phyloP scores from a whole-genome alignment of 352 stramenopile genomes.

The Globisporangium cederbergense region DNA sequence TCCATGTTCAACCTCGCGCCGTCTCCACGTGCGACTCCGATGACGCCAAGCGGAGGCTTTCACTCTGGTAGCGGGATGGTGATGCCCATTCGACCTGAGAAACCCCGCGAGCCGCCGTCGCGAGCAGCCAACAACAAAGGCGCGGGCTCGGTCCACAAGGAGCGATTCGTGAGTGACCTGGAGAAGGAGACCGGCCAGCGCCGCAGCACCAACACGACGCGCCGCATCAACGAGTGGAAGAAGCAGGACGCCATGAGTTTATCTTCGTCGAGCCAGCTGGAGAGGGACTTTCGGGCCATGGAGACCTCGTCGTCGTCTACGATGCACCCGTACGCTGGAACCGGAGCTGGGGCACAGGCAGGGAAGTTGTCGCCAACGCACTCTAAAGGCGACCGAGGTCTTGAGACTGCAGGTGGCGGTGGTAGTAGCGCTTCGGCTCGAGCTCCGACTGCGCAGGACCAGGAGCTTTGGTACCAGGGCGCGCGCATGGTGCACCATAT shows the following conservation, averaged over 20 bases:
- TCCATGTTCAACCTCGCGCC: conserved; percentile 9
- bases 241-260: conserved; percentile 26
- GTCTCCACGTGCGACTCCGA: conserved; percentile 10
- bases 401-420: not conserved
- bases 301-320: conserved; percentile 7
- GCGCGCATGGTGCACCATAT: conserved; percentile 54
- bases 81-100: conserved; percentile 54
- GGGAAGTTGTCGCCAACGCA: conserved; percentile 15
- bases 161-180: conserved; percentile 71
- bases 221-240: conserved; percentile 37
- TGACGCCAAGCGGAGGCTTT: conserved; percentile 10
- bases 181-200: conserved; percentile 67
- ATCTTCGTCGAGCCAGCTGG: conserved; percentile 34
- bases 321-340: not conserved
- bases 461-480: conserved; percentile 72
- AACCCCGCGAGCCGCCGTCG: conserved; percentile 28
- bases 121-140: conserved; percentile 15
- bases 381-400: conserved; percentile 1
- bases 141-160: conserved; percentile 44
- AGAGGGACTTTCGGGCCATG: conserved; percentile 46
- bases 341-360: not conserved
- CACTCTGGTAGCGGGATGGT: not conserved
- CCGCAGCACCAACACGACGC: conserved; percentile 24
- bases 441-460: conserved; percentile 24
- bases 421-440: not conserved